Evolutionary conservation across 2,329 filamentous ascomycete species (phyloP).

Genomic region (Fusarium azukiicola): DNA sequence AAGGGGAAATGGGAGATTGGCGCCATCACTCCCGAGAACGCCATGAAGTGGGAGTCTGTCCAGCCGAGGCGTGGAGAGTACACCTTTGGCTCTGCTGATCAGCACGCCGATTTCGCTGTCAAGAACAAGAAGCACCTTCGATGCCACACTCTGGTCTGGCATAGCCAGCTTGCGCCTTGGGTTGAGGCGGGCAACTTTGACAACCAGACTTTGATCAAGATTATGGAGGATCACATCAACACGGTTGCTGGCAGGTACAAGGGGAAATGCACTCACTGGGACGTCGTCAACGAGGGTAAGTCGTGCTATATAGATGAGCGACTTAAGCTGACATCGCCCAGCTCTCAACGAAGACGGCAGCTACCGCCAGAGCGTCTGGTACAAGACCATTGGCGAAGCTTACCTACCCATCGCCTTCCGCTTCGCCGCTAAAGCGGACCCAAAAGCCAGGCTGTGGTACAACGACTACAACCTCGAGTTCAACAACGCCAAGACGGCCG

Average conservation of each 20-base stretch:
- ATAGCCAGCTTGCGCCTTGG: constrained; percentile 55
- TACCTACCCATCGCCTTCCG: constrained; percentile 75
- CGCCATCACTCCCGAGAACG: constrained; percentile 73
- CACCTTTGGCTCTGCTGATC: constrained; percentile 75
- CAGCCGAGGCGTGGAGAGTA: constrained; percentile 77
- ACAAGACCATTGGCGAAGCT: constrained; percentile 69
- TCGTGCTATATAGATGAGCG: accelerated
- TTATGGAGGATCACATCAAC: constrained; percentile 75
- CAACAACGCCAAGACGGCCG: constrained; percentile 58
- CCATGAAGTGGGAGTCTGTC: constrained; percentile 77
- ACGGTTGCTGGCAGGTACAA: constrained; percentile 68
- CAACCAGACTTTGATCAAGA: constrained; percentile 72
- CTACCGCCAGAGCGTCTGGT: constrained; percentile 69
- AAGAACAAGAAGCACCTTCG: constrained; percentile 73
- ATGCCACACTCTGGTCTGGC: constrained; percentile 79
- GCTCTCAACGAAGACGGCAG: constrained; percentile 73
- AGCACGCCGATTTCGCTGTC: constrained; percentile 64
- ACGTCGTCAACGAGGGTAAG: constrained; percentile 73
- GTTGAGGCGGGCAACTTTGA: constrained; percentile 63
- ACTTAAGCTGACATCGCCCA: not conserved
- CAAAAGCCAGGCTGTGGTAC: constrained; percentile 73
- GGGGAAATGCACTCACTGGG: constrained; percentile 73
- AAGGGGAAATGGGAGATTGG: constrained; percentile 75
- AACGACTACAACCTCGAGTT: constrained; percentile 75
- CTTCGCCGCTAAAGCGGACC: constrained; percentile 68